Conservation (phyloP, 768 basidiomycete species). For the Auriscalpium microsporum region DNA sequence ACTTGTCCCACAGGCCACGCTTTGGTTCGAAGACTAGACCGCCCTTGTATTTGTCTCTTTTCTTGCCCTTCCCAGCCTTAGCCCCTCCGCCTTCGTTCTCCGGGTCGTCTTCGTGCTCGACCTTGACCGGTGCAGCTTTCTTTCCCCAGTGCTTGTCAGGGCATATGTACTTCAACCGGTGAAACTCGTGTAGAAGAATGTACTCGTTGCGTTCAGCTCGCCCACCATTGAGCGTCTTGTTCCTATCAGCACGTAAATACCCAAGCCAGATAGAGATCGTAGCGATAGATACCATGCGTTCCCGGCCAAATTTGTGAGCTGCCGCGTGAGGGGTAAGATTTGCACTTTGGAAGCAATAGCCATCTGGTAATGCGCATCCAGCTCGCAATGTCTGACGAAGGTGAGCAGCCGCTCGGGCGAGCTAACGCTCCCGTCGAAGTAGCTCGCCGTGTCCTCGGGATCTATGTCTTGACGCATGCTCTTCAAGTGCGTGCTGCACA, state of each 20-base stretch:
- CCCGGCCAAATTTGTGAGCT: conserved; percentile 91
- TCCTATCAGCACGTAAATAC: conserved; percentile 43
- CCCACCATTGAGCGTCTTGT: conserved; percentile 93
- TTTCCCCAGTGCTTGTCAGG: conserved; percentile 91
- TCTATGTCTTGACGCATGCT: conserved; percentile 89
- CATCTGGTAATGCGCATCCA: conserved; percentile 97
- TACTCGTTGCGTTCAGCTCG: conserved; percentile 99
- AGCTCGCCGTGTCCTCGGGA: conserved; percentile 86
- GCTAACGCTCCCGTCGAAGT: conserved; percentile 77
- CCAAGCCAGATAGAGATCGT: neutral
- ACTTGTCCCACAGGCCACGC: conserved; percentile 92
- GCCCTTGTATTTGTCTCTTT: conserved; percentile 95
- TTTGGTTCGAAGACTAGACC: conserved; percentile 97
- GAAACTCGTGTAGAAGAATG: conserved; percentile 97
- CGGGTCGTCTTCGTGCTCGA: conserved; percentile 44
- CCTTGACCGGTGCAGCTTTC: conserved; percentile 49
- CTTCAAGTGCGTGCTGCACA: conserved; percentile 87
- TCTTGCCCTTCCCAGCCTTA: conserved; percentile 58
- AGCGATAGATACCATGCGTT: conserved; percentile 74
- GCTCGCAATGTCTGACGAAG: conserved; percentile 89
- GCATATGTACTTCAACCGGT: conserved; percentile 89
- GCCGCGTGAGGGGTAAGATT: conserved; percentile 84
- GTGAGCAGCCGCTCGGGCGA: conserved; percentile 72
- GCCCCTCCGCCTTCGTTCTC: conserved; percentile 24
- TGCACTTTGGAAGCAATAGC: conserved; percentile 93